A percentile compares a stretch with the other conserved stretches of the same genome.
phyloP scores from a whole-genome alignment of 2,329 filamentous ascomycete species.

The Trichoderma sp. region DNA sequence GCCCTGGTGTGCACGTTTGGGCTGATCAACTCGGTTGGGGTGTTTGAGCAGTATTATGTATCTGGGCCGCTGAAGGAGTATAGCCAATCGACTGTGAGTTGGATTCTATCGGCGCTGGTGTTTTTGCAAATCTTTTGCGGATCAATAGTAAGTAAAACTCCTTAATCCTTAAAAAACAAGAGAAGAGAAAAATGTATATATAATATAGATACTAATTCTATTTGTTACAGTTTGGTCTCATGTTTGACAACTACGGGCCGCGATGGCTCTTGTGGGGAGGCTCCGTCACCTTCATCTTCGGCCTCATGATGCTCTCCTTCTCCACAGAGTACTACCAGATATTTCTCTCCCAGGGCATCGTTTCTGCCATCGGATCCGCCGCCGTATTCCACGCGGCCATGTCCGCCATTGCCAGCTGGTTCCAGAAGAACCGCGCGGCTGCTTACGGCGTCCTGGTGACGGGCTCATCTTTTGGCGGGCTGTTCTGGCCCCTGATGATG shows the following conservation, averaged over 20 bases:
- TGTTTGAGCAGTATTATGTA: slow-evolving; percentile 63
- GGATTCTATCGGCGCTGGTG: slow-evolving; percentile 60
- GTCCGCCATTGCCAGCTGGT: slow-evolving; percentile 53
- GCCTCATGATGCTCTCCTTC: slow-evolving; percentile 65
- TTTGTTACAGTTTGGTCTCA: slow-evolving; percentile 50
- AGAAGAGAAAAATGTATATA: neutral
- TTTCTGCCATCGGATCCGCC: slow-evolving; percentile 45
- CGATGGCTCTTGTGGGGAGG: slow-evolving; percentile 57
- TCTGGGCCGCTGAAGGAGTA: slow-evolving; percentile 49
- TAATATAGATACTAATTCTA: neutral
- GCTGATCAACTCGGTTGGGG: slow-evolving; percentile 49
- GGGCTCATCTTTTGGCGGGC: slow-evolving; percentile 57
- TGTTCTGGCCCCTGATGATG: slow-evolving; percentile 62
- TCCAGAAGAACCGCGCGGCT: slow-evolving; percentile 52
- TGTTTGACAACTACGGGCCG: slow-evolving; percentile 68
- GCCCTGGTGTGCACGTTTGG: slow-evolving; percentile 49
- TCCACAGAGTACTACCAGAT: slow-evolving; percentile 48
- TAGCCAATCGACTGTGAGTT: slow-evolving; percentile 55
- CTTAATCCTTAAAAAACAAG: neutral
- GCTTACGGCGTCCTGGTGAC: slow-evolving; percentile 57
- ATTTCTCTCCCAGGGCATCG: slow-evolving; percentile 46
- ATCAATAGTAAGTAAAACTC: slow-evolving; percentile 37
- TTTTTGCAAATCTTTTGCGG: slow-evolving; percentile 54
- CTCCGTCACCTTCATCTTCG: slow-evolving; percentile 60
- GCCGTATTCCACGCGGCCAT: slow-evolving; percentile 47